Base-by-base conservation (phyloP, 192 early-diverging fungal genomes). In the Fimicolochytrium jonesii region DNA sequence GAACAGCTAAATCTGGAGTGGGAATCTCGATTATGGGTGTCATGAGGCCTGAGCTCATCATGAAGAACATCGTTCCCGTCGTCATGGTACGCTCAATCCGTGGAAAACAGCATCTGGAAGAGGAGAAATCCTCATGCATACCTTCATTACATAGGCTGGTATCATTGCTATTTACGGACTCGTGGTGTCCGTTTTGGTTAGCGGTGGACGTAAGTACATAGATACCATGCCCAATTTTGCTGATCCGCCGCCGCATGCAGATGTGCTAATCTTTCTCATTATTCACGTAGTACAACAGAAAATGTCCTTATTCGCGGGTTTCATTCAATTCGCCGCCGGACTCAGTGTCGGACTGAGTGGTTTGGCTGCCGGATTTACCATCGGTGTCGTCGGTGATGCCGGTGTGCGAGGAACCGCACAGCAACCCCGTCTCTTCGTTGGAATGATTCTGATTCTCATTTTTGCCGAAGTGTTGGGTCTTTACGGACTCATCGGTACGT, bases 81-180 rank as follows among this genome's bases (percentile, higher is more conserved):
- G 91, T 99, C 71, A 99, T 99, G 97, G 82, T 73, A 65, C n/a
- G 67, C 28, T 25, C 10, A 4, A 6, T 53, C n/a, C n/a, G n/a
- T n/a, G n/a, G n/a, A n/a, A 7, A 48, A 11, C 46, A 20, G 7
- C 6, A 7, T 48, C 9, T 39, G 37, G 37, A 39, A 39, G 9
- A 39, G 9, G 37, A 10, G 46, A 6, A 17, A 48, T n/a, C n/a
- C n/a, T n/a, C n/a, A 39, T 39, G 37, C 17, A 39, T 39, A 39
- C 37, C n/a, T n/a, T n/a, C n/a, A n/a, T n/a, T n/a, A n/a, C 25
- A 6, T 33, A 77, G 72, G 89, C 92, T 58, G 95, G 94, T 86
- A 99, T 99, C 71, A 87, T 99, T 76, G 93, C 88, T 30, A 92
- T 99, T 45, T 99, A 99, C 81, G 97, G 97, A 49, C 83, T 99